Evolutionary conservation across 441 rosid genomes (phyloP), one percentile per base, ranked within the genome.

Genomic region (Populus hybrid): DNA sequence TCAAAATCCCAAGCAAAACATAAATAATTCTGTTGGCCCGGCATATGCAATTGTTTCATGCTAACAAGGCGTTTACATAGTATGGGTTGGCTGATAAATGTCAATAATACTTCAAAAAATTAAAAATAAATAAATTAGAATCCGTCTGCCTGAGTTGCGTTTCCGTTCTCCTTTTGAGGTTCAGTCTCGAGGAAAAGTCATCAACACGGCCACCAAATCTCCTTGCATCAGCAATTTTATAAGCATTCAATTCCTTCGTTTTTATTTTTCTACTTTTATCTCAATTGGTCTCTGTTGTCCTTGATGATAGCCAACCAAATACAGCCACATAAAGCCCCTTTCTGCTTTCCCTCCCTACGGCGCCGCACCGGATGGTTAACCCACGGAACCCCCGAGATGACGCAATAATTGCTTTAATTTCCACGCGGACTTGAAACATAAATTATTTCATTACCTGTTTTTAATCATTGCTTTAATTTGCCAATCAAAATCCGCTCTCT

Each of bases 111-210:
- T 38, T 38, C 0, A 38, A 38, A 38, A 2, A 38, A 38, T 0
- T 0, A 0, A 2, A 3, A 28, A 3, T n/a, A n/a, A n/a, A n/a
- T n/a, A 38, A 1, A 38, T 0, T 2, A 38, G 42, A 3, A 42
- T 42, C 50, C 50, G 50, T 42, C 16, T 42, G 14, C 4, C 50
- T 10, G 50, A 3, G 50, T 42, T 42, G 14, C 50, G 3, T 42
- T 42, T 42, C 50, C 50, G 0, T 42, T 42, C 50, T 42, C 5
- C 50, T 11, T 10, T 11, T 2, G 50, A 10, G 50, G 50, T 40
- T 9, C 46, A 24, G 7, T 46, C 57, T 46, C 57, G 18, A 46
- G 57, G 57, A 46, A 46, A 46, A 46, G 7, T 46, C 57, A 14
- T 46, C 57, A 38, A 38, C 42, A 2, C 42, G 2, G 42, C 42